Evolutionary conservation across 2,329 filamentous ascomycete species (phyloP), one percentile per base, ranked within the genome.

Genomic region (Dothistroma pini): DNA sequence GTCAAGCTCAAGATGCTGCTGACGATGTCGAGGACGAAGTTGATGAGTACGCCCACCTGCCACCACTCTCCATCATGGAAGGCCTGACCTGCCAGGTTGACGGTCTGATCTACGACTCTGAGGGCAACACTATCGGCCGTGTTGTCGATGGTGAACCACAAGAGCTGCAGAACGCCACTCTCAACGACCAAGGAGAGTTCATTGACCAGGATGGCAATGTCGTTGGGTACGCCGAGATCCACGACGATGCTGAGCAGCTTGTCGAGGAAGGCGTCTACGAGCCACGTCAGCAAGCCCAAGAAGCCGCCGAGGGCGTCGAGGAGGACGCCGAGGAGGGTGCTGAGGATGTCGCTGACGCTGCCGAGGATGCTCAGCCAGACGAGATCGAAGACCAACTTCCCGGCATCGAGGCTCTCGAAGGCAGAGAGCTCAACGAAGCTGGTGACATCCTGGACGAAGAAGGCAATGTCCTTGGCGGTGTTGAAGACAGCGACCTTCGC

Each of bases 101-200:
- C 62, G 80, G 80, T 22, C 74, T 80, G 54, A 80, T 82, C 59
- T 76, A 80, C 65, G 80, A 81, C 66, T 76, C 79, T 41, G 80
- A 81, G 54, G 80, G 80, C 19, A 80, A 82, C 69, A 79, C 79
- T 50, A 72, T 82, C 60, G 80, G 80, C 11, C 76, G 75, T 50
- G 72, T 82, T 25, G 70, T 76, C 50, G 80, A 81, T 49, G 80
- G 80, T 55, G 77, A 82, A 62, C 78, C 79, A 59, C 67, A 76
- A 35, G 72, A 81, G 57, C 78, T 82, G 38, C 72, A 79, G 67
- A 79, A 80, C 68, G 75, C 75, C 57, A 77, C 77, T 50, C 77
- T 82, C 63, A 83, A 84, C 66, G 77, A 81, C 62, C 75, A 82
- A 29, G 82, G 82, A 56, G 81, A 83, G 66, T 82, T 84, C 62